phyloP scores from a whole-genome alignment of 345 rosid species.

The Acer negundo region DNA sequence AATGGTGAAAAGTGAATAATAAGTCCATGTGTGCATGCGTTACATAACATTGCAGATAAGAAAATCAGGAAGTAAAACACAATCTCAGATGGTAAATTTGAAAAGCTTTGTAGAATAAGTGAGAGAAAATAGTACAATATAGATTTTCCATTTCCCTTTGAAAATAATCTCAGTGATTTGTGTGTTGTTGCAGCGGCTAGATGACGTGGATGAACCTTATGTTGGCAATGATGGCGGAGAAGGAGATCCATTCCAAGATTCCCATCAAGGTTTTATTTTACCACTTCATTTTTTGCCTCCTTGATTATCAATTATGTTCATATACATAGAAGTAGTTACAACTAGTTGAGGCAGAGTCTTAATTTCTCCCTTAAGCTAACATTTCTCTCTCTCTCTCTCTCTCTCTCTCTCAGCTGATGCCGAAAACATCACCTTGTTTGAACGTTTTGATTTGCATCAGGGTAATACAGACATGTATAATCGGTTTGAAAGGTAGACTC shows the following conservation, averaged over 20 bases:
- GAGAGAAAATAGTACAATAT: not conserved
- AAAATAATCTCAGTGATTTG: not conserved
- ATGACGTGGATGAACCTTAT: constrained; percentile 51
- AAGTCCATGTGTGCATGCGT: not conserved
- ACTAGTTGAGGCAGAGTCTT: not conserved
- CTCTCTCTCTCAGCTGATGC: constrained; percentile 59
- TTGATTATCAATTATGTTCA: not conserved
- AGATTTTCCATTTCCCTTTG: not conserved
- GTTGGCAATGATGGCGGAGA: constrained; percentile 34
- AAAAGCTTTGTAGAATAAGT: not conserved
- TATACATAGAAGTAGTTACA: not conserved
- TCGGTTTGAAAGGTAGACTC: constrained; percentile 64
- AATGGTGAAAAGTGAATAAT: not conserved
- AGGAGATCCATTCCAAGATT: constrained; percentile 43
- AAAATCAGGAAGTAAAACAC: not conserved
- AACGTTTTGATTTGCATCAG: constrained; percentile 59
- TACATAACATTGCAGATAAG: not conserved
- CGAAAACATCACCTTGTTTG: constrained; percentile 68
- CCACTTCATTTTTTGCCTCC: not conserved
- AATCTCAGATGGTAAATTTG: not conserved
- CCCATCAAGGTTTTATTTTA: constrained; percentile 69
- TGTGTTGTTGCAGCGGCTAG: constrained; percentile 57
- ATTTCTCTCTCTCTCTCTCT: constrained; percentile 18
- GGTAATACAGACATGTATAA: constrained; percentile 43
- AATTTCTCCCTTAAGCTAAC: constrained; percentile 16